Evolutionary conservation across 2,329 filamentous ascomycete genomes (phyloP), one percentile per base, ranked within the genome.

Genomic region (Lecanicillium sp.): DNA sequence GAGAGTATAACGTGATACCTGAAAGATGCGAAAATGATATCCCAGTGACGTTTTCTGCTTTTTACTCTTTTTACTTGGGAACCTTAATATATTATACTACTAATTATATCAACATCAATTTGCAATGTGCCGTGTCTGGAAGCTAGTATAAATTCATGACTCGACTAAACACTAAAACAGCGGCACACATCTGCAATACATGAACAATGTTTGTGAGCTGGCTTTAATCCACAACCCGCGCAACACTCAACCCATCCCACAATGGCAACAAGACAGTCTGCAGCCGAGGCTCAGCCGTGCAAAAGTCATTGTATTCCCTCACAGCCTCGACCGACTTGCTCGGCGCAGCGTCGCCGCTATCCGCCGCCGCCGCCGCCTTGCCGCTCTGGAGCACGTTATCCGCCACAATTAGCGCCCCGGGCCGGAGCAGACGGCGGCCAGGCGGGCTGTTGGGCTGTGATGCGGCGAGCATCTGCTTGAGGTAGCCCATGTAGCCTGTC

Each of bases 371-470:
- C 42, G 63, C 65, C 5, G 70, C 60, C 5, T 65, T 53, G n/a
- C 58, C 65, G 5, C 52, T 49, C 8, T 59, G 58, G 29, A 70
- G 56, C 32, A 64, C 56, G 39, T 70, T 70, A 48, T 70, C 67
- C 3, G 63, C 64, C 6, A 68, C 55, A 38, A 71, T 60, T 27
- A 69, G 48, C 4, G 64, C 66, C 22, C 59, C 62, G 6, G 54
- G 43, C 2, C 57, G 53, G 18, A 70, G 51, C 13, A 70, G 57
- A 8, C 62, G 55, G 22, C 22, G 22, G 7, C 11, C 22, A 11
- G 42, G 44, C 7, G 46, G 19, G 5, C 44, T 37, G 5, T 49
- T 51, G 2, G 59, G 50, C 9, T 33, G 40, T 9, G 63, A 67
- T 42, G 51, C 45, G 30, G 49, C 50, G 20, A 67, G 51, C 40